Percentiles rank a stretch among this genome's conserved stretches.
These are phyloP conservation scores for Uncinocarpus reesii DNA, from an alignment of 2,329 filamentous ascomycete species.

Conservation along the genomic window DNA sequence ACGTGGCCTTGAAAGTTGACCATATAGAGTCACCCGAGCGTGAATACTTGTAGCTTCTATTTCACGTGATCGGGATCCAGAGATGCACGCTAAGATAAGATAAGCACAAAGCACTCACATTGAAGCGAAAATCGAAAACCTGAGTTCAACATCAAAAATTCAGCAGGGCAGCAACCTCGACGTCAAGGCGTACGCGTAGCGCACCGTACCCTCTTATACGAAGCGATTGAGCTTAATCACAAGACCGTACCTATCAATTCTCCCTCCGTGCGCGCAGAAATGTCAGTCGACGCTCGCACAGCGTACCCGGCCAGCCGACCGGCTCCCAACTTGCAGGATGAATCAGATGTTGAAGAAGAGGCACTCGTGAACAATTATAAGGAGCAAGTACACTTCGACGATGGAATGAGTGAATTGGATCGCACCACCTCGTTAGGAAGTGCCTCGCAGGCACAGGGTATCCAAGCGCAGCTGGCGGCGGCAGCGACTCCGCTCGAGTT, in stretches of 20 bases:
- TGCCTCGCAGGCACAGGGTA: slow-evolving; percentile 72
- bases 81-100: slow-evolving; percentile 31
- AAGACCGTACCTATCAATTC: neutral
- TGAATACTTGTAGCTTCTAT: neutral
- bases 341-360: slow-evolving; percentile 94
- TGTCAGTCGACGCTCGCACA: slow-evolving; percentile 33
- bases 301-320: slow-evolving; percentile 32
- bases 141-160: slow-evolving; percentile 11
- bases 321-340: slow-evolving; percentile 50
- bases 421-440: slow-evolving; percentile 58
- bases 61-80: slow-evolving; percentile 15
- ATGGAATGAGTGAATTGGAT: slow-evolving; percentile 72
- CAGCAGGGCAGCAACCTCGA: slow-evolving; percentile 2
- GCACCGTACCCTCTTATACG: neutral
- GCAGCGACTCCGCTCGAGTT: slow-evolving; percentile 94
- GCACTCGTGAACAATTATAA: slow-evolving; percentile 90
- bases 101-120: slow-evolving; percentile 32
- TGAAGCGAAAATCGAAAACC: slow-evolving; percentile 31
- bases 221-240: neutral
- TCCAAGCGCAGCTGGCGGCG: slow-evolving; percentile 81
- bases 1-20: too few species aligned
- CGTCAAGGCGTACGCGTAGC: neutral
- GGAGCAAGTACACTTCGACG: slow-evolving; percentile 91
- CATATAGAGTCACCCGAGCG: too few species aligned
- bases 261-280: slow-evolving; percentile 22